Percentiles rank a stretch among this genome's conserved stretches.
Evolutionary conservation across 2,329 filamentous ascomycete species (phyloP).

Genomic region (Teratosphaeriaceae sp.): DNA sequence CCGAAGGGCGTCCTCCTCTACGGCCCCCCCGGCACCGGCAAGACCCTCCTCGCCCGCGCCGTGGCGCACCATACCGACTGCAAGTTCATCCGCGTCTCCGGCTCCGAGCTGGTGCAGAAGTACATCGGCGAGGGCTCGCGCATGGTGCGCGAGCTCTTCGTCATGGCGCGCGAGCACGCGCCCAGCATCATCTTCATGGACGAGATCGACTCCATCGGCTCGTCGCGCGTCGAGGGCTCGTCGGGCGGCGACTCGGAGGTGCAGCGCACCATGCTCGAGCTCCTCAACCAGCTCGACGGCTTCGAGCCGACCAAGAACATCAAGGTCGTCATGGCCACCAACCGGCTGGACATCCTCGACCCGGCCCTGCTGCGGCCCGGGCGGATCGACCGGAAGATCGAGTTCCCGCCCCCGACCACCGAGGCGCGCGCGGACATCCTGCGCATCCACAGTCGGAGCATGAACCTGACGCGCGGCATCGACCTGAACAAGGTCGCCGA

Average conservation of each 20-base stretch:
- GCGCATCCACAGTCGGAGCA: slow-evolving; percentile 95
- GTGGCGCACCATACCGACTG: slow-evolving; percentile 95
- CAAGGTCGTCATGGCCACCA: slow-evolving; percentile 99
- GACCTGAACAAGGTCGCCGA: slow-evolving; percentile 97
- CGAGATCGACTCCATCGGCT: slow-evolving; percentile 96
- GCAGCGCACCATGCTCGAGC: slow-evolving; percentile 97
- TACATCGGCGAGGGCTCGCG: slow-evolving; percentile 98
- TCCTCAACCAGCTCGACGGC: slow-evolving; percentile 96
- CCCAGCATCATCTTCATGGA: slow-evolving; percentile 99
- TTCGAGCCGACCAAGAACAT: slow-evolving; percentile 99
- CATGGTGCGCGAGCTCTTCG: slow-evolving; percentile 88
- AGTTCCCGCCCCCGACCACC: slow-evolving; percentile 77
- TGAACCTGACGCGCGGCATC: slow-evolving; percentile 94
- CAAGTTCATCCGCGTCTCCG: slow-evolving; percentile 96
- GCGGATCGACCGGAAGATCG: slow-evolving; percentile 97
- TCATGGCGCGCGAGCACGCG: slow-evolving; percentile 88
- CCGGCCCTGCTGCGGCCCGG: slow-evolving; percentile 93
- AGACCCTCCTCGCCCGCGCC: slow-evolving; percentile 93
- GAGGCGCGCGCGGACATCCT: slow-evolving; percentile 99
- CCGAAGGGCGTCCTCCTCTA: slow-evolving; percentile 93
- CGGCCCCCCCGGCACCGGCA: slow-evolving; percentile 97
- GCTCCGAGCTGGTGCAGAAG: slow-evolving; percentile 99
- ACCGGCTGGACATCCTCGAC: slow-evolving; percentile 98
- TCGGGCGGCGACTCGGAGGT: too few species aligned
- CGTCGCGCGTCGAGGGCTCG: too few species aligned